Conservation (phyloP, 148 eudicot species). For the Camellia granthamiana region DNA sequence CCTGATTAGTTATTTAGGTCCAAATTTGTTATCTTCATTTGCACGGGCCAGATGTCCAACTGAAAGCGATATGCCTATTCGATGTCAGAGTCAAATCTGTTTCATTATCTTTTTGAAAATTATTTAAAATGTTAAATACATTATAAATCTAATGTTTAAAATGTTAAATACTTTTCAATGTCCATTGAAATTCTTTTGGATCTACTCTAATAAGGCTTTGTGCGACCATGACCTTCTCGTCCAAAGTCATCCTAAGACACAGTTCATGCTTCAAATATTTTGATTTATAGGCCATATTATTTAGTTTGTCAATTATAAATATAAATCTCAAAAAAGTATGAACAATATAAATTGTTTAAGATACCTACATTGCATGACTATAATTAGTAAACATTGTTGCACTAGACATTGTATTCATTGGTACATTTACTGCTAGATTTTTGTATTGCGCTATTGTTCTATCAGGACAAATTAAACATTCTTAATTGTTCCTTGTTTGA, state of each 20-base stretch:
- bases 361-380: too few relatives aligned
- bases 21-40: neutral
- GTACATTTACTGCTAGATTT: too few relatives aligned
- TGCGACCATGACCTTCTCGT: neutral
- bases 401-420: too few relatives aligned
- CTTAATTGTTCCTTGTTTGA: too few relatives aligned
- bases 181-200: neutral
- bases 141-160: neutral
- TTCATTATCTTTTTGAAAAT: neutral
- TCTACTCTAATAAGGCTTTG: neutral
- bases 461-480: too few relatives aligned
- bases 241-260: neutral
- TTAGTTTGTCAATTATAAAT: neutral
- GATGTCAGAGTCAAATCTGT: neutral
- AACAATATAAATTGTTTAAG: too few relatives aligned
- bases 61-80: too few relatives aligned
- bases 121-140: too few relatives aligned
- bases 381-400: too few relatives aligned
- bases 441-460: too few relatives aligned
- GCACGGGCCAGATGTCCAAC: neutral
- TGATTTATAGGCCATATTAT: neutral
- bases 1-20: neutral
- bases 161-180: neutral
- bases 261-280: constrained; percentile 4
- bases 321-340: too few relatives aligned